phyloP scores from a whole-genome alignment of 306 rosid genomes.

The Myrica gale region DNA sequence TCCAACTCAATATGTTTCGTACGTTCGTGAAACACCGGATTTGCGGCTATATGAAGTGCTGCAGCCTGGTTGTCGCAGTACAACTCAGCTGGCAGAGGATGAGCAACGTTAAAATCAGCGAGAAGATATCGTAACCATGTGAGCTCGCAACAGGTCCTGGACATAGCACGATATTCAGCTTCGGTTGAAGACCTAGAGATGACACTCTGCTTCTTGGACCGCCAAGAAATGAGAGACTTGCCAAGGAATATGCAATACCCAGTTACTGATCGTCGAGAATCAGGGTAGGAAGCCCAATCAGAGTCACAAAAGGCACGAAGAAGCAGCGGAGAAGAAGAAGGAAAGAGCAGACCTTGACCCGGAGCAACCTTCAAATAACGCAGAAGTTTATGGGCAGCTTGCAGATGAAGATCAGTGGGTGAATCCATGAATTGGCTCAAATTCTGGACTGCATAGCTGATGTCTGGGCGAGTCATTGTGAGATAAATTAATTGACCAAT shows the following conservation, averaged over 20 bases:
- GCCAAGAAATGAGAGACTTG: neutral
- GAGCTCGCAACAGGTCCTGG: too few species aligned
- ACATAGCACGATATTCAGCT: too few species aligned
- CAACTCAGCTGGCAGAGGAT: too few species aligned
- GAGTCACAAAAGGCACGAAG: neutral
- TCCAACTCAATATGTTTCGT: too few species aligned
- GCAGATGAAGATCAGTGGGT: neutral
- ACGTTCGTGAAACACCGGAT: too few species aligned
- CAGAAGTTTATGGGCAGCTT: neutral
- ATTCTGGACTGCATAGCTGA: neutral
- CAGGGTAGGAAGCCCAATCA: constrained; percentile 1
- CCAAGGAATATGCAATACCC: neutral
- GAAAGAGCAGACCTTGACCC: neutral
- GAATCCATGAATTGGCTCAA: neutral
- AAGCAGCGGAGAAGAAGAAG: too few species aligned
- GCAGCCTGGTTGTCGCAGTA: too few species aligned
- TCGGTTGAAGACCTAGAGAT: neutral
- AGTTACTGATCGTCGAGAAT: neutral
- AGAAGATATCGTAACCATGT: too few species aligned
- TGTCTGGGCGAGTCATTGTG: neutral
- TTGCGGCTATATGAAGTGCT: too few species aligned
- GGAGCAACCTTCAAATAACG: neutral
- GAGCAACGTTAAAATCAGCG: too few species aligned
- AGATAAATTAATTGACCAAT: neutral
- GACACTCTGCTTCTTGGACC: neutral